A percentile compares a stretch with the other conserved stretches of the same genome.
phyloP scores from a whole-genome alignment of 495 filamentous ascomycete species.

The Trichocladium uniseriatum region DNA sequence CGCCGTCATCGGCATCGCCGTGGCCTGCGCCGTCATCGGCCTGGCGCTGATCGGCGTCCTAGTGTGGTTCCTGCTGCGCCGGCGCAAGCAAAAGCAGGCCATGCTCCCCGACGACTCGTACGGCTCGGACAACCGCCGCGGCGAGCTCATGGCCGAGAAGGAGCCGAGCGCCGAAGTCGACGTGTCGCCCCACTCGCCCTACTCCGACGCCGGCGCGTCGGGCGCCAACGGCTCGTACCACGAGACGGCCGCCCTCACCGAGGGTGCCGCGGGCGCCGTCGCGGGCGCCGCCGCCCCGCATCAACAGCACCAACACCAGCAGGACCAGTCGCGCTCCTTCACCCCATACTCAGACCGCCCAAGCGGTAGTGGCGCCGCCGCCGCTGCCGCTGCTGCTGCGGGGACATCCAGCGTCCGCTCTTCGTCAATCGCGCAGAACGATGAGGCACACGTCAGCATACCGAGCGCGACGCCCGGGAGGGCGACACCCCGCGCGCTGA shows the following conservation, averaged over 20 bases:
- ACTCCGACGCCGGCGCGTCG: slow-evolving; percentile 29
- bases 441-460: slow-evolving; percentile 6
- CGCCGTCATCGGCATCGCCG: slow-evolving; percentile 37
- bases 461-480: slow-evolving; percentile 17
- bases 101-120: slow-evolving; percentile 9
- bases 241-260: slow-evolving; percentile 1
- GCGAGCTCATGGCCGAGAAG: slow-evolving; percentile 36
- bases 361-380: not conserved
- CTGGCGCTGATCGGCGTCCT: slow-evolving; percentile 26
- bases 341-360: slow-evolving; percentile 32
- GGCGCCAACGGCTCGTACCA: slow-evolving; percentile 1
- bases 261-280: not conserved
- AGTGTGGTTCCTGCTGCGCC: slow-evolving; percentile 31
- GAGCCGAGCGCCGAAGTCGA: slow-evolving; percentile 26
- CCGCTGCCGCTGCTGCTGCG: not conserved
- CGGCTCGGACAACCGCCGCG: slow-evolving; percentile 18
- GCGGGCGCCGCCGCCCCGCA: not conserved
- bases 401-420: slow-evolving; percentile 13
- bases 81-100: slow-evolving; percentile 14
- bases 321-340: slow-evolving; percentile 19
- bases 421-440: slow-evolving; percentile 5
- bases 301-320: slow-evolving; percentile 2
- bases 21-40: slow-evolving; percentile 28
- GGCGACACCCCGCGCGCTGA: slow-evolving; percentile 17
- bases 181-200: slow-evolving; percentile 29